phyloP scores from a whole-genome alignment of 768 basidiomycete species.

The Pluteus cervinus region DNA sequence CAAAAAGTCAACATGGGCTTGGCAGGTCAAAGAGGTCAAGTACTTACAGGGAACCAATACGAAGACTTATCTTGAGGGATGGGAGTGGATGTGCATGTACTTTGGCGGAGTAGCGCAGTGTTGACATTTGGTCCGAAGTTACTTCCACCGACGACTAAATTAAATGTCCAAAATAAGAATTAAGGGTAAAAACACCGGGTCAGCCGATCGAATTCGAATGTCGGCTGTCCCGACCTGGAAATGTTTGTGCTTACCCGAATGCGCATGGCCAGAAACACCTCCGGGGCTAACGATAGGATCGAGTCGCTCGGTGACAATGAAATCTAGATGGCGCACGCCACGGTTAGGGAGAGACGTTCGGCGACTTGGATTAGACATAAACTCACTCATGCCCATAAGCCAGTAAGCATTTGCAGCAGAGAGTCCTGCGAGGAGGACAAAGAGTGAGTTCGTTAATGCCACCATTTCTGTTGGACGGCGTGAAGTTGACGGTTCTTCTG shows the following conservation, averaged over 20 bases:
- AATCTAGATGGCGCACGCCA: no score
- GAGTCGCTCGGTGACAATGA: constrained; percentile 33
- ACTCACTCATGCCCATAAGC: constrained; percentile 37
- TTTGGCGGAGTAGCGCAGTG: constrained; percentile 36
- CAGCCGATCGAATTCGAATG: constrained; percentile 3
- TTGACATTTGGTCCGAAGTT: constrained; percentile 38
- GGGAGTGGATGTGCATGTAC: constrained; percentile 47
- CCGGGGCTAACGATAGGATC: constrained; percentile 41
- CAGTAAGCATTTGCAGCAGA: constrained; percentile 36
- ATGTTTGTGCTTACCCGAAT: constrained; percentile 29
- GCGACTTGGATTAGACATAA: no score
- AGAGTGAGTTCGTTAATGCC: constrained; percentile 21
- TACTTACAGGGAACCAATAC: constrained; percentile 46
- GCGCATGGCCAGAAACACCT: constrained; percentile 35
- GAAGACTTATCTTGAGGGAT: constrained; percentile 48
- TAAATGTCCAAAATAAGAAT: not conserved
- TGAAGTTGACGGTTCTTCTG: constrained; percentile 1
- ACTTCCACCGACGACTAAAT: constrained; percentile 45
- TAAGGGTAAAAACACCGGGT: constrained; percentile 1
- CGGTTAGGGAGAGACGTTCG: no score
- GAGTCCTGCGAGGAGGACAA: constrained; percentile 23
- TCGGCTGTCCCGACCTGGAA: no score
- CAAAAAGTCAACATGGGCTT: constrained; percentile 9
- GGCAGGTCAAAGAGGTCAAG: not conserved
- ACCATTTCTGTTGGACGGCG: constrained; percentile 1